These are phyloP conservation scores for Blechomonas ayalai DNA, from an alignment of 208 protist genomes.

Conservation along the genomic window DNA sequence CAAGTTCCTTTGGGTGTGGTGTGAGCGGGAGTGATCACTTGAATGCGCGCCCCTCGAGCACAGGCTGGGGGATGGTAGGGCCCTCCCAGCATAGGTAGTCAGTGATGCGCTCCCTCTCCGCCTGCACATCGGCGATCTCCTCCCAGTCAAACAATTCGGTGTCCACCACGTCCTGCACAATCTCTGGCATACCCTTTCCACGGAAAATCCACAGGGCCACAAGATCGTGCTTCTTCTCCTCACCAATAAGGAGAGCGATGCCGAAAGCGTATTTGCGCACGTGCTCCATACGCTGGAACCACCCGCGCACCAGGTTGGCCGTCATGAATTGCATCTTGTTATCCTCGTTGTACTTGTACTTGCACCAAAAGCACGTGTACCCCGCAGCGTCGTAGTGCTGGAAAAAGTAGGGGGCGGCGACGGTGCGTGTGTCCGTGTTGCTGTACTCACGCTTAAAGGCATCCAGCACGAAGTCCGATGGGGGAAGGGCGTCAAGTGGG, in stretches of 20 bases:
- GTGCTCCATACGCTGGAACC: constrained; percentile 86
- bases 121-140: constrained; percentile 61
- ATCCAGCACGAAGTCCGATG: constrained; percentile 64
- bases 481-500: constrained; percentile 45
- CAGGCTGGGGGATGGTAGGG: constrained; percentile 60
- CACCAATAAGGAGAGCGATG: constrained; percentile 69
- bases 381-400: constrained; percentile 47
- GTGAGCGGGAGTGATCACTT: constrained; percentile 35
- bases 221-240: constrained; percentile 67
- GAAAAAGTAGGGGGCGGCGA: constrained; percentile 68
- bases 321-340: constrained; percentile 84
- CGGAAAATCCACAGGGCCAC: constrained; percentile 74
- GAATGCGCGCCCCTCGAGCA: constrained; percentile 70
- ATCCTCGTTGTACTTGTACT: constrained; percentile 81
- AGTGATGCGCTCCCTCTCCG: constrained; percentile 61
- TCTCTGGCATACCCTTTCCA: constrained; percentile 72
- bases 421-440: constrained; percentile 69
- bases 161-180: constrained; percentile 65
- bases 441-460: constrained; percentile 74
- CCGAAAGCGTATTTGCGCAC: constrained; percentile 79
- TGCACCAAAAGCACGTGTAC: constrained; percentile 69
- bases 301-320: constrained; percentile 68
- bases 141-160: constrained; percentile 72
- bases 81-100: constrained; percentile 83
- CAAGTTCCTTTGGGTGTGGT: too few species aligned